Evolutionary conservation across 192 early-diverging fungal species (phyloP), one percentile per base, ranked within the genome.

Genomic region (Coemansia sp.): DNA sequence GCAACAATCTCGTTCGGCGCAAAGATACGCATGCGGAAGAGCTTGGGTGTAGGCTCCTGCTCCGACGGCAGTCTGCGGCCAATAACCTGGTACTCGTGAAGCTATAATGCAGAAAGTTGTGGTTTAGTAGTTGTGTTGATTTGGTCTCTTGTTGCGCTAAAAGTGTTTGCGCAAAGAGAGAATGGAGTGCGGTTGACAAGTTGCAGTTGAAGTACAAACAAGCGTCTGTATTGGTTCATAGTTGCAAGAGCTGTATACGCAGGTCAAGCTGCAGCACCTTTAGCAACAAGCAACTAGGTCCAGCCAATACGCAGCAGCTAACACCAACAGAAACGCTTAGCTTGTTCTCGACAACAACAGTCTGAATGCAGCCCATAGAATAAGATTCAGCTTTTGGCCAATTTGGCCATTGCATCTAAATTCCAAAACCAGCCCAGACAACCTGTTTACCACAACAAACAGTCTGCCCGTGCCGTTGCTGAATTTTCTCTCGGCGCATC

Each of bases 21-120:
- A 70, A 99, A 98, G 83, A 98, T 90, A 72, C 95, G 88, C 96
- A 97, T 97, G 83, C 96, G 91, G 92, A 87, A 98, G 64, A 99
- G 91, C 88, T 92, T 93, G 57, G 97, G 97, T 59, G 85, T 86
- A 47, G 90, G 84, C 69, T 96, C 95, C 83, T 90, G 91, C 82
- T 92, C 91, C 63, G 92, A 89, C 54, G 95, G 96, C 59, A 90
- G 87, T 79, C 93, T 92, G 74, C 95, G 93, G 79, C 97, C 97
- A 86, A 97, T 86, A 81, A 99, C 93, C 83, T 92, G 84, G 83
- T 86, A 87, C 82, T 87, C 84, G 79, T 83, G 75, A 70, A 83
- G 81, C 79, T 82, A 82, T 69, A 27, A 10, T 43, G 41, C 12
- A 15, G 12, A 43, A 4, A 43, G 22, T 22, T 25, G 29, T 32